Conservation (phyloP, 352 stramenopile species). For the Phytophthora europaea region DNA sequence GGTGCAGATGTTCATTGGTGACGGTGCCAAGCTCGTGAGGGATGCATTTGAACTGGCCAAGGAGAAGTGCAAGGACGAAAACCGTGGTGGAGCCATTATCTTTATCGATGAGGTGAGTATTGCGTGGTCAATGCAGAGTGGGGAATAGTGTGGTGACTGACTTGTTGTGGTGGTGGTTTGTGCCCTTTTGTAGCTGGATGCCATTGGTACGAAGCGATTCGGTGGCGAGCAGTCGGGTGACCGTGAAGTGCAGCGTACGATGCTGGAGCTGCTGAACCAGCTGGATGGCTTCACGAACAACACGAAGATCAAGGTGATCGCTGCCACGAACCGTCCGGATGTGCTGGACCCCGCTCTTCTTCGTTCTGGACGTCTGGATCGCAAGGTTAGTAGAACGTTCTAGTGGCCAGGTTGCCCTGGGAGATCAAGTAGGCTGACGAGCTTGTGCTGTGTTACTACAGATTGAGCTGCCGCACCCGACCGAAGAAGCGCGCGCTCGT, state of each 20-base stretch:
- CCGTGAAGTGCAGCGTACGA: constrained; percentile 98
- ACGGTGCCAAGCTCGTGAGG: constrained; percentile 98
- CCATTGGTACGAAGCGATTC: constrained; percentile 99
- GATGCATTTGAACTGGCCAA: constrained; percentile 98
- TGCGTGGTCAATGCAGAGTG: neutral
- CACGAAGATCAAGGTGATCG: constrained; percentile 99
- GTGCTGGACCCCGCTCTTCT: constrained; percentile 98
- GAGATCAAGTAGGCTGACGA: neutral
- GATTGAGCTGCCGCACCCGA: constrained; percentile 98
- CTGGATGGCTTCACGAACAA: constrained; percentile 98
- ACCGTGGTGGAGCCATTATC: constrained; percentile 96
- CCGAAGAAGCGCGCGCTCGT: constrained; percentile 95
- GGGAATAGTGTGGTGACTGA: neutral
- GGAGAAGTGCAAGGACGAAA: constrained; percentile 94
- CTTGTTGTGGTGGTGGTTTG: neutral
- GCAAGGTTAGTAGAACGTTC: constrained; percentile 83
- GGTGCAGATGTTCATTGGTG: constrained; percentile 99
- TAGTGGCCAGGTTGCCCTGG: neutral
- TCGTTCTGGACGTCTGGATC: constrained; percentile 92
- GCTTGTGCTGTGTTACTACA: constrained; percentile 41
- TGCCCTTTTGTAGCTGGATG: constrained; percentile 88
- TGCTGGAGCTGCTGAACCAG: constrained; percentile 99
- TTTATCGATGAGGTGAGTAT: constrained; percentile 98
- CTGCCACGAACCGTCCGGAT: constrained; percentile 97
- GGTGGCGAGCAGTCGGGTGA: constrained; percentile 97